Evolutionary conservation across 2,329 filamentous ascomycete genomes (phyloP).

Genomic region (Colletotrichum chrysophilum): DNA sequence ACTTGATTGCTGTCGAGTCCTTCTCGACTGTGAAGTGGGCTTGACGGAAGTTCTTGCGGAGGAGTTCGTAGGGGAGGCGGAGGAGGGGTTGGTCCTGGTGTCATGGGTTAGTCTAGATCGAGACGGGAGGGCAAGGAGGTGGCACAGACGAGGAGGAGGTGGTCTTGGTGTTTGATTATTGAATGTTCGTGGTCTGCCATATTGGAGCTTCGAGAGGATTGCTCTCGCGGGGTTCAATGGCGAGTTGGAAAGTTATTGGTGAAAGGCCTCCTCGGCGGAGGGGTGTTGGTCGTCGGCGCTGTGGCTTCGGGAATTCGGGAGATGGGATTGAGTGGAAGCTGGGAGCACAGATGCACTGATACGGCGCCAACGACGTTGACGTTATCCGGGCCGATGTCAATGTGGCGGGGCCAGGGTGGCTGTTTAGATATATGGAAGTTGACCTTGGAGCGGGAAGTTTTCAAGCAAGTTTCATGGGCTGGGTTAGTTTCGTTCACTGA

Average conservation of each 20-base stretch:
- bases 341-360: slow-evolving; percentile 14
- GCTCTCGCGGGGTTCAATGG: not conserved
- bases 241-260: not conserved
- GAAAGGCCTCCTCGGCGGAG: not conserved
- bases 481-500: not conserved
- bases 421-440: not conserved
- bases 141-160: slow-evolving; percentile 70
- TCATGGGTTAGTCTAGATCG: not conserved
- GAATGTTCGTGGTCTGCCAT: slow-evolving; percentile 69
- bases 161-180: slow-evolving; percentile 75
- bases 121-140: not conserved
- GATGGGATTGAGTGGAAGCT: not conserved
- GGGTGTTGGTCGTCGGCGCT: not conserved
- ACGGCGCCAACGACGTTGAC: slow-evolving; percentile 1
- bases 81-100: slow-evolving; percentile 89
- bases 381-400: slow-evolving; percentile 6
- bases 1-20: slow-evolving; percentile 67
- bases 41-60: slow-evolving; percentile 91
- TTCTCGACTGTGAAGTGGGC: slow-evolving; percentile 80
- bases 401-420: slow-evolving; percentile 9
- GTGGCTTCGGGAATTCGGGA: not conserved
- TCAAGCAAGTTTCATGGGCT: not conserved
- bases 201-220: slow-evolving; percentile 20
- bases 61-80: slow-evolving; percentile 88
- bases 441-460: not conserved